Evolutionary conservation across 192 early-diverging fungal species (phyloP).

Genomic region (Chytriomyces confervae): DNA sequence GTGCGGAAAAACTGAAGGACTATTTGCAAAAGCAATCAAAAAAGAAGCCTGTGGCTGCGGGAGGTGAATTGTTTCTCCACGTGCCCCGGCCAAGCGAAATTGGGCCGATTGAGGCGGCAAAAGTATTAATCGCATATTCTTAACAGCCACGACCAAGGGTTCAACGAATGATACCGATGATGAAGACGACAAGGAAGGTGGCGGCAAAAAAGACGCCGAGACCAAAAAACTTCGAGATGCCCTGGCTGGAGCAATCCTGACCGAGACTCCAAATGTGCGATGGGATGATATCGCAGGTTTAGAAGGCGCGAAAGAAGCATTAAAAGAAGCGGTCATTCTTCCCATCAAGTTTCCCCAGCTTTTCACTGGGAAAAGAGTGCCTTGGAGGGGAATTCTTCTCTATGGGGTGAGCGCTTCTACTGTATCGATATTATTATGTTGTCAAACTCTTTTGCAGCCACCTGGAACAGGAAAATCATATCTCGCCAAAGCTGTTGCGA

Average conservation of each 20-base stretch:
- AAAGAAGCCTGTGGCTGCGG: conserved; percentile 71
- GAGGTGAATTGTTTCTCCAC: conserved; percentile 40
- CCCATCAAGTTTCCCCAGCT: conserved; percentile 97
- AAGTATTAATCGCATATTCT: not conserved
- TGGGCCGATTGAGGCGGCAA: not conserved
- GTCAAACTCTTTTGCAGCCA: conserved; percentile 53
- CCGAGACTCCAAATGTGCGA: conserved; percentile 94
- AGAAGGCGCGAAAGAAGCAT: conserved; percentile 92
- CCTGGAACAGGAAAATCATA: conserved; percentile 98
- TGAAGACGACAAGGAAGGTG: conserved; percentile 60
- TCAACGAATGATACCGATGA: conserved; percentile 48
- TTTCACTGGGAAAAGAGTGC: conserved; percentile 93
- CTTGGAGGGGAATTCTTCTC: conserved; percentile 95
- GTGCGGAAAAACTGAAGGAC: conserved; percentile 94
- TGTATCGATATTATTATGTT: not conserved
- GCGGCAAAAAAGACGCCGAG: conserved; percentile 75
- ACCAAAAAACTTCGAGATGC: conserved; percentile 72
- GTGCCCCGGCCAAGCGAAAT: not conserved
- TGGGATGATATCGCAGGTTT: conserved; percentile 98
- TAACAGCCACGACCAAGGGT: conserved; percentile 34
- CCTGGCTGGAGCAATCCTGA: conserved; percentile 80
- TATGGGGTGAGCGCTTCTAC: conserved; percentile 71
- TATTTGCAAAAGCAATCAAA: conserved; percentile 71
- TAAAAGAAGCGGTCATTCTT: conserved; percentile 98
- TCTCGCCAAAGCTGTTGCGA: conserved; percentile 96